Base-by-base conservation (phyloP, 2,329 filamentous ascomycete species). In the Alternaria triticimaculans region DNA sequence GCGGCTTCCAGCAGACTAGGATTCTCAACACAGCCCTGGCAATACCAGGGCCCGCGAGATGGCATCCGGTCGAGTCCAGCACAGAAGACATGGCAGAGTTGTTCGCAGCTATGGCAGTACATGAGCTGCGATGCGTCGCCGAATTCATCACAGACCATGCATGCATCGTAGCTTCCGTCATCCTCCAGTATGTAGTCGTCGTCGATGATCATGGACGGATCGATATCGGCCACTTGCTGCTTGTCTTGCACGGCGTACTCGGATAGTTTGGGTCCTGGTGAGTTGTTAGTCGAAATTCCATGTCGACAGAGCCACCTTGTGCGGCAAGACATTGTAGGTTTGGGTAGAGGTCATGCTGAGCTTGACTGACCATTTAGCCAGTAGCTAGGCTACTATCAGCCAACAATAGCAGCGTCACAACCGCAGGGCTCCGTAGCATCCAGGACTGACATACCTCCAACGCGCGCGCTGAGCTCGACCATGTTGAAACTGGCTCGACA, bases 401-500 rank as follows among this genome's bases (percentile, higher is more conserved):
- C 65, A 68, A 60, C 66, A 62, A 69, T 60, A 63, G 63, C 61
- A 63, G 66, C 56, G 53, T 64, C 55, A 60, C 60, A 61, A 65
- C 65, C 68, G 60, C 65, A 70, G 50, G 60, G 50, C 28, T 63
- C 63, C 55, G 46, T 64, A 55, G 55, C 37, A 61, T 70, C 69
- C 64, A 63, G 60, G 65, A 62, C 66, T 73, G 58, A 76, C 74
- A 72, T 87, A 96, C 93, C 93, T 85, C 93, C 92, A 75, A 94
- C 83, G 71, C 87, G 88, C 76, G 92, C 89, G 80, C 91, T 91
- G 65, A 99, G 89, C 78, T 96, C 89, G 70, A 99, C 94, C 73
- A 91, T 84, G 81, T 98, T 95, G 84, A 99, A 98, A 67, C 87
- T 89, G 74, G 93, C 92, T 71, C 96, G 92, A 82, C 96, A 99